Conservation (phyloP, 2,329 filamentous ascomycete genomes). For the Pseudocercospora cruenta region DNA sequence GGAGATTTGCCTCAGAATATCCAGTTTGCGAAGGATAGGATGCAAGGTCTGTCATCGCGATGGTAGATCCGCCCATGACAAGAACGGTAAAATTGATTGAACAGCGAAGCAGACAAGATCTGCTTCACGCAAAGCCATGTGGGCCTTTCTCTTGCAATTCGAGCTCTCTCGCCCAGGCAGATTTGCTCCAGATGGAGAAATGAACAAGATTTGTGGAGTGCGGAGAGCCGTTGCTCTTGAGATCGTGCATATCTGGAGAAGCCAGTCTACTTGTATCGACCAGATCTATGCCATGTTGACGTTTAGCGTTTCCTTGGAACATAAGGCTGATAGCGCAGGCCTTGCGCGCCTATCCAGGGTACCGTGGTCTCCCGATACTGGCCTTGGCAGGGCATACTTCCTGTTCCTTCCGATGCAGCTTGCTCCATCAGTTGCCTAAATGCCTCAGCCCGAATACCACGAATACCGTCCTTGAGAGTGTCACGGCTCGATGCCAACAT, state of each 20-base stretch:
- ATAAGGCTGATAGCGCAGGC: neutral
- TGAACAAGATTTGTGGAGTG: conserved; percentile 11
- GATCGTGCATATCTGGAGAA: conserved; percentile 1
- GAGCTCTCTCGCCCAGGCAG: too few relatives aligned
- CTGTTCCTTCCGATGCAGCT: conserved; percentile 15
- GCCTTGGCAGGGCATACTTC: conserved; percentile 13
- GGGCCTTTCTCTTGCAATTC: too few relatives aligned
- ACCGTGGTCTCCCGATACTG: neutral
- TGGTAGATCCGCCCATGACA: conserved; percentile 10
- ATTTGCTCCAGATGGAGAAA: neutral
- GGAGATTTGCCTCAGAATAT: neutral
- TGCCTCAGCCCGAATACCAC: conserved; percentile 12
- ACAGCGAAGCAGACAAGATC: neutral
- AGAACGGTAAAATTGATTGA: neutral
- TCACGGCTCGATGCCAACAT: neutral
- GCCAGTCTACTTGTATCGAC: neutral
- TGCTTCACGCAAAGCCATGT: conserved; percentile 1
- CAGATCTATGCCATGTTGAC: conserved; percentile 1
- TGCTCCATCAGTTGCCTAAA: conserved; percentile 11
- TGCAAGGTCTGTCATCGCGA: neutral
- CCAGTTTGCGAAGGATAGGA: conserved; percentile 2
- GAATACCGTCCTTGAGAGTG: too few relatives aligned
- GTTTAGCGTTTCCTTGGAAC: neutral
- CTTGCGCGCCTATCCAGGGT: neutral
- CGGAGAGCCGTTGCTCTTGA: conserved; percentile 13